phyloP scores from a whole-genome alignment of 768 basidiomycete species.

The Coprinopsis marcescibilis region DNA sequence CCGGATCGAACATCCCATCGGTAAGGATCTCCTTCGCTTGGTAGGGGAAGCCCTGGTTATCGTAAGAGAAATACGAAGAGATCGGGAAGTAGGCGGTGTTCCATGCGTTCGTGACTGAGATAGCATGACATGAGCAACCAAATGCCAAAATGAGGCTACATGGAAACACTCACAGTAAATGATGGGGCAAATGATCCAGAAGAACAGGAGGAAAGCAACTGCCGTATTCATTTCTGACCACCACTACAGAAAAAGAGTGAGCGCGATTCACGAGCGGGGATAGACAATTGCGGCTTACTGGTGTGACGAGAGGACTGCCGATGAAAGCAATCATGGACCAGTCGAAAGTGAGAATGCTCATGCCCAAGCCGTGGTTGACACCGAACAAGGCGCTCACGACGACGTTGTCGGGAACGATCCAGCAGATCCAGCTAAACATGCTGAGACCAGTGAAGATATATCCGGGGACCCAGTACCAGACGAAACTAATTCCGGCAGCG shows the following conservation, averaged over 20 bases:
- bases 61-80: conserved; percentile 55
- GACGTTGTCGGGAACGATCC: conserved; percentile 81
- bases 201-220: conserved; percentile 54
- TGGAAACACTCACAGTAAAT: conserved; percentile 54
- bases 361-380: conserved; percentile 66
- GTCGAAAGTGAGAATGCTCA: conserved; percentile 80
- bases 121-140: not conserved
- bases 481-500: conserved; percentile 49
- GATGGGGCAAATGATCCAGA: conserved; percentile 73
- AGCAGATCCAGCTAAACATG: conserved; percentile 87
- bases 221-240: conserved; percentile 77
- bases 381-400: conserved; percentile 71
- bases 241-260: conserved; percentile 45
- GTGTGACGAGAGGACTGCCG: conserved; percentile 73
- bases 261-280: not conserved
- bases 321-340: conserved; percentile 78
- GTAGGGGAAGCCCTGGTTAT: conserved; percentile 71
- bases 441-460: conserved; percentile 82
- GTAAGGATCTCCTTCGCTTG: conserved; percentile 54
- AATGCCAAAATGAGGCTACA: too few species aligned
- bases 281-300: conserved; percentile 44
- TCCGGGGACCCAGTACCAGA: conserved; percentile 81
- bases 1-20: conserved; percentile 56
- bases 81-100: conserved; percentile 72
- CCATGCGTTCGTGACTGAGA: conserved; percentile 63